These are phyloP conservation scores for Hypocreales sp. DNA, from an alignment of 2,329 filamentous ascomycete species.

Conservation along the genomic window DNA sequence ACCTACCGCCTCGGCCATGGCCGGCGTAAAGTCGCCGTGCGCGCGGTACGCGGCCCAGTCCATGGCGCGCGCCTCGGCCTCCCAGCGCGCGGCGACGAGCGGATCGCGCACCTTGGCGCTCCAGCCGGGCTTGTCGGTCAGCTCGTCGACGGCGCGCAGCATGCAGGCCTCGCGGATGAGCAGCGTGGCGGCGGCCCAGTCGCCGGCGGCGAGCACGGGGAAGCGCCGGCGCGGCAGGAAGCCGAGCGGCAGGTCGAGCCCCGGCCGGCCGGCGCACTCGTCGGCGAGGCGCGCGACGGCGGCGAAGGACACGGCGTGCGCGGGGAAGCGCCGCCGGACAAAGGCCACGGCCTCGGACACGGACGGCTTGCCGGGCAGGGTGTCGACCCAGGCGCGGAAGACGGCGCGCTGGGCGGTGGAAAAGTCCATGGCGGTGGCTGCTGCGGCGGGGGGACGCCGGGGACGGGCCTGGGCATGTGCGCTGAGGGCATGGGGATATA, in stretches of 20 bases:
- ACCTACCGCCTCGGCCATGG: slow-evolving; percentile 15
- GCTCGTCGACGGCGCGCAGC: slow-evolving; percentile 14
- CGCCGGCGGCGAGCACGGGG: not conserved
- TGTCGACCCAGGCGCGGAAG: too few species aligned
- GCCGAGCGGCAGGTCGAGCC: not conserved
- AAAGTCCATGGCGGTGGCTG: too few species aligned
- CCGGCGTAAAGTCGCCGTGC: slow-evolving; percentile 11
- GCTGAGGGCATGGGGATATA: too few species aligned
- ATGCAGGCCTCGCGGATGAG: slow-evolving; percentile 16
- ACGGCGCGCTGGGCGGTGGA: too few species aligned
- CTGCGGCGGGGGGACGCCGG: too few species aligned
- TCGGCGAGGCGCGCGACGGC: too few species aligned
- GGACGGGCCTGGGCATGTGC: too few species aligned
- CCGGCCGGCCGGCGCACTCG: too few species aligned
- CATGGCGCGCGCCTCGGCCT: slow-evolving; percentile 12
- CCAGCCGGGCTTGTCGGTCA: slow-evolving; percentile 20
- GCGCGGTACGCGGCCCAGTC: slow-evolving; percentile 11
- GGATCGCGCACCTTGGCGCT: slow-evolving; percentile 15
- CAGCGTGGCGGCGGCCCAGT: slow-evolving; percentile 13
- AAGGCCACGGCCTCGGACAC: too few species aligned
- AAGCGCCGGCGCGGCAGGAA: not conserved
- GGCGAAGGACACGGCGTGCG: too few species aligned
- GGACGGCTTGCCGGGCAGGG: too few species aligned
- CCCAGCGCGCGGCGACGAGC: slow-evolving; percentile 13
- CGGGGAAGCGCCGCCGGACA: too few species aligned